Conservation (phyloP, 1,284 basidiomycete genomes). For the Bondarzewia mesenterica region DNA sequence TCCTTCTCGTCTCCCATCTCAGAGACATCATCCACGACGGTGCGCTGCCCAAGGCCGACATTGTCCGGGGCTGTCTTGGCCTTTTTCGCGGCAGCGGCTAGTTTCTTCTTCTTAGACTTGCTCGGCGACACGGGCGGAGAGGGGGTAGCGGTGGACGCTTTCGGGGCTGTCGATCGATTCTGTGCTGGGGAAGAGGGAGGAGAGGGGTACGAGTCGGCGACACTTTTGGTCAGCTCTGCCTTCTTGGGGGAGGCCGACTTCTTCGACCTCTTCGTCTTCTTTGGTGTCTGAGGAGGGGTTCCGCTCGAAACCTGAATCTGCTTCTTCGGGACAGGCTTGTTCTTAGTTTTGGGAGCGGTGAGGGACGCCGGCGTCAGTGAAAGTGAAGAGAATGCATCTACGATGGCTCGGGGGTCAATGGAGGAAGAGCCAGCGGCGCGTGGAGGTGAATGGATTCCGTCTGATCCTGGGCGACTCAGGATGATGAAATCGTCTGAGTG, state of each 20-base stretch:
- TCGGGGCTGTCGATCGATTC: conserved; percentile 3
- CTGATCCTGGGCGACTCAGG: conserved; percentile 9
- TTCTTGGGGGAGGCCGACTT: neutral
- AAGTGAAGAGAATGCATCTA: conserved; percentile 17
- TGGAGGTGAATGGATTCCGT: conserved; percentile 4
- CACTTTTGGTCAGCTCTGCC: neutral
- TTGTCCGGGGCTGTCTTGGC: neutral
- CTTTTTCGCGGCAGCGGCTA: conserved; percentile 1
- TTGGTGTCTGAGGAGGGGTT: neutral
- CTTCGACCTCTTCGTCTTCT: neutral
- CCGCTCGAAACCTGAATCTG: too few relatives aligned
- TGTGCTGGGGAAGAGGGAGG: conserved; percentile 8
- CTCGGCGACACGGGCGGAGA: conserved; percentile 4
- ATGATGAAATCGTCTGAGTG: conserved; percentile 13
- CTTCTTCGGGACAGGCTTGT: too few relatives aligned
- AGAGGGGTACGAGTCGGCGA: conserved; percentile 4
- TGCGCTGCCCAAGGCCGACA: conserved; percentile 25
- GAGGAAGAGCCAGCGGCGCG: neutral
- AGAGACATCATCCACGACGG: conserved; percentile 46
- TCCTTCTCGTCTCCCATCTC: conserved; percentile 22
- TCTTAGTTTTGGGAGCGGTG: conserved; percentile 4
- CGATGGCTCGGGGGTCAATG: conserved; percentile 11
- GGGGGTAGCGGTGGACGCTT: conserved; percentile 4
- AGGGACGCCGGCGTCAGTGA: conserved; percentile 12
- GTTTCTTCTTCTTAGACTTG: conserved; percentile 13